A percentile compares a stretch with the other conserved stretches of the same genome.
Conservation (phyloP, 805 yeast species). For the Cyberlindnera nakhonratchasimensis region DNA sequence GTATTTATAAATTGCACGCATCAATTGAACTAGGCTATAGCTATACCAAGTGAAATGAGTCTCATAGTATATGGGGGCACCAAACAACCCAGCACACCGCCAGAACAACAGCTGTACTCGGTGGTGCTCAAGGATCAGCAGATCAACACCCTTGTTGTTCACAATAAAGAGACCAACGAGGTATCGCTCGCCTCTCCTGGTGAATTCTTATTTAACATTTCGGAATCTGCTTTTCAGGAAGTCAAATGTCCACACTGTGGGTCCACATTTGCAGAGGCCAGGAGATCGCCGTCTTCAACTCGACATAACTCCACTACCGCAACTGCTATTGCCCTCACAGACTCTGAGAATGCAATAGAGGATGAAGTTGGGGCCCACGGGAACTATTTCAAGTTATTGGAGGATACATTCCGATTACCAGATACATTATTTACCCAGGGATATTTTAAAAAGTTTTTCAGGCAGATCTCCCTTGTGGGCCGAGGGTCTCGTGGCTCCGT, state of each 20-base stretch:
- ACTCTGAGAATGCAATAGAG: background rate
- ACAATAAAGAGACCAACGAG: conserved; percentile 18
- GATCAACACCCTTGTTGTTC: conserved; percentile 13
- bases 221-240: background rate
- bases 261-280: conserved; percentile 4
- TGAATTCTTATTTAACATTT: background rate
- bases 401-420: conserved; percentile 34
- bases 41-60: conserved; percentile 19
- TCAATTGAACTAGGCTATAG: too few species aligned
- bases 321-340: background rate
- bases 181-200: conserved; percentile 12
- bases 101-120: conserved; percentile 17
- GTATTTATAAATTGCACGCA: too few species aligned
- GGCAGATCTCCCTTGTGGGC: conserved; percentile 58
- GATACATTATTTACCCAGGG: conserved; percentile 72
- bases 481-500: conserved; percentile 86
- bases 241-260: conserved; percentile 20
- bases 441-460: conserved; percentile 72
- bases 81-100: conserved; percentile 4
- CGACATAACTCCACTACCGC: background rate
- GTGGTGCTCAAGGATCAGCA: conserved; percentile 17
- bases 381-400: conserved; percentile 24
- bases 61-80: conserved; percentile 15
- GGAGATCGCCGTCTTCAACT: background rate
- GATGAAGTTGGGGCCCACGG: conserved; percentile 5